Conservation (phyloP, 1,139 yeast genomes). For the Pichia sp. region DNA sequence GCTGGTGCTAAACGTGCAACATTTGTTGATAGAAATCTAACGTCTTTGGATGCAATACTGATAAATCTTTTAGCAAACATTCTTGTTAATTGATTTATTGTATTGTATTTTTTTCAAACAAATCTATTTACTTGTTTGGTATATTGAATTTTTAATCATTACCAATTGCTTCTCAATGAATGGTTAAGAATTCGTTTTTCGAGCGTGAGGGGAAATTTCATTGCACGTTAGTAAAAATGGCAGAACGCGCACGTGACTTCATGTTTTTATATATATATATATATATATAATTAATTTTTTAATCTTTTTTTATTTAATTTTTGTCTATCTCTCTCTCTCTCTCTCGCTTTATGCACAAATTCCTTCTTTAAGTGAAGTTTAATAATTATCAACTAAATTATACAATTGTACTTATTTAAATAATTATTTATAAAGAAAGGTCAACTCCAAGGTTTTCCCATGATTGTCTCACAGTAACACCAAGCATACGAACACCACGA, state of each 20-base stretch:
- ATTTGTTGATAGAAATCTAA: conserved; percentile 11
- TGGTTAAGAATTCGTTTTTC: background rate
- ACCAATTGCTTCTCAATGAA: background rate
- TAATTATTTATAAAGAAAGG: background rate
- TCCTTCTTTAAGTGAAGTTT: no score
- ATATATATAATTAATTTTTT: no score
- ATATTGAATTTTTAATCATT: background rate
- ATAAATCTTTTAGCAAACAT: conserved; percentile 15
- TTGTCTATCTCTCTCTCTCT: no score
- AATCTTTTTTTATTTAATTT: no score
- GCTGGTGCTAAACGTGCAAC: conserved; percentile 10
- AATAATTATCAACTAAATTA: background rate
- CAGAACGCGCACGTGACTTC: background rate
- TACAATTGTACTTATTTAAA: background rate
- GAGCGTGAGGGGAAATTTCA: background rate
- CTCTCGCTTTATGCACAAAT: no score
- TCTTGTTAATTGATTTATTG: background rate
- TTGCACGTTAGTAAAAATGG: background rate
- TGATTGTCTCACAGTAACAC: conserved; percentile 70
- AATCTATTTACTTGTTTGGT: background rate
- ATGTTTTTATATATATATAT: no score
- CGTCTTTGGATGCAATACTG: conserved; percentile 1
- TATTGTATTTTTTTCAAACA: background rate
- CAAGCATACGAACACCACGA: conserved; percentile 66
- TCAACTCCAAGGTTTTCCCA: conserved; percentile 16